A percentile compares a stretch with the other conserved stretches of the same genome.
phyloP scores from a whole-genome alignment of 352 stramenopile species.

The Pythium dissimile region DNA sequence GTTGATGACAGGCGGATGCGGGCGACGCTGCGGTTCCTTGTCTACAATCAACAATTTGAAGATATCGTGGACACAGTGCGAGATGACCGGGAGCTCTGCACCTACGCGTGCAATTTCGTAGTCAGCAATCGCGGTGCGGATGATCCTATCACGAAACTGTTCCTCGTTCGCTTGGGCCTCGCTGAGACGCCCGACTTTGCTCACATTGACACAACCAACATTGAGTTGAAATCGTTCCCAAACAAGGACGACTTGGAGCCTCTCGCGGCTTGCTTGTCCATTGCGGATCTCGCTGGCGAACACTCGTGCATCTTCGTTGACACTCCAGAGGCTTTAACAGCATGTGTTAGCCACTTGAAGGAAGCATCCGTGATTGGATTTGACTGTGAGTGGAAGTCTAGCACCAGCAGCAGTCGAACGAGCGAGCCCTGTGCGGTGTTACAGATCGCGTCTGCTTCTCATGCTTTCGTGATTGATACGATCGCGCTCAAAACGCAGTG shows the following conservation, averaged over 20 bases:
- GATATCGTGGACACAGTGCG: conserved; percentile 44
- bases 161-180: conserved; percentile 43
- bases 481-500: conserved; percentile 38
- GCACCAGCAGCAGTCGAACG: conserved; percentile 17
- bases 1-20: conserved; percentile 42
- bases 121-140: conserved; percentile 36
- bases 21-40: conserved; percentile 50
- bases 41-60: conserved; percentile 59
- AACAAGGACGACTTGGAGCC: conserved; percentile 42
- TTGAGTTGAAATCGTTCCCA: conserved; percentile 17
- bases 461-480: conserved; percentile 69
- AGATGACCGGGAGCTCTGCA: conserved; percentile 21
- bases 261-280: conserved; percentile 41
- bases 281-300: conserved; percentile 37
- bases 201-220: conserved; percentile 36
- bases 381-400: conserved; percentile 76
- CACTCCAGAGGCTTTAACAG: conserved; percentile 28
- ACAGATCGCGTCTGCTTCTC: conserved; percentile 56
- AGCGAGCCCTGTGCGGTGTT: conserved; percentile 50
- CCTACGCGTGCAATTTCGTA: conserved; percentile 60
- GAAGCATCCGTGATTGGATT: conserved; percentile 53
- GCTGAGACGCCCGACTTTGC: conserved; percentile 30
- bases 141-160: conserved; percentile 46
- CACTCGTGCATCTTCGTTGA: conserved; percentile 61
- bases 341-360: conserved; percentile 42